These are phyloP conservation scores for Podospora fimiseda DNA, from an alignment of 495 filamentous ascomycete species.

Conservation along the genomic window DNA sequence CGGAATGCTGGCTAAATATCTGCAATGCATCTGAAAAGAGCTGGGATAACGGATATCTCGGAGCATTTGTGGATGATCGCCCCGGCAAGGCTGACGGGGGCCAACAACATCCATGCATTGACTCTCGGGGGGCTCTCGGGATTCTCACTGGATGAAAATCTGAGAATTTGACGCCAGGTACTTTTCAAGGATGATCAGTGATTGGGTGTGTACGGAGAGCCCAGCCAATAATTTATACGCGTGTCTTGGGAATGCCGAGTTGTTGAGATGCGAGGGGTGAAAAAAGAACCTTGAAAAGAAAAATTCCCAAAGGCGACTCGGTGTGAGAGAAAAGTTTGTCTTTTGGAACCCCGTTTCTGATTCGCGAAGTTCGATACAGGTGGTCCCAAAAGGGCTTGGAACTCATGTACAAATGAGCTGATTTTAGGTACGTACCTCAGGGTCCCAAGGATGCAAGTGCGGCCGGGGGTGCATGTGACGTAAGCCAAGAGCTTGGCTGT, in stretches of 20 bases:
- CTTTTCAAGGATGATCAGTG: background rate
- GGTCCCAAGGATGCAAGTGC: background rate
- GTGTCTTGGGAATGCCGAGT: too few species aligned
- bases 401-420: conserved; percentile 15
- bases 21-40: background rate
- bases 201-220: background rate
- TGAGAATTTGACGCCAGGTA: too few species aligned
- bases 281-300: background rate
- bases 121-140: background rate
- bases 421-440: conserved; percentile 15
- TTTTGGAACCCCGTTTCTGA: background rate
- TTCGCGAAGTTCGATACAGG: background rate
- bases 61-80: background rate
- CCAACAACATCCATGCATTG: too few species aligned
- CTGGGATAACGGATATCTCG: conserved; percentile 7
- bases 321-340: background rate
- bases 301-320: background rate
- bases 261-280: background rate
- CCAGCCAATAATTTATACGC: background rate
- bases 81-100: conserved; percentile 1
- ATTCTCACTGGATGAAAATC: background rate
- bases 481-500: conserved; percentile 17
- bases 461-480: conserved; percentile 4
- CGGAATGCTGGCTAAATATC: background rate
- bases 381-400: conserved; percentile 3